A percentile compares a stretch with the other conserved stretches of the same genome.
Evolutionary conservation across 768 basidiomycete genomes (phyloP).

Genomic region (Pilatotrama ljubarskyi): DNA sequence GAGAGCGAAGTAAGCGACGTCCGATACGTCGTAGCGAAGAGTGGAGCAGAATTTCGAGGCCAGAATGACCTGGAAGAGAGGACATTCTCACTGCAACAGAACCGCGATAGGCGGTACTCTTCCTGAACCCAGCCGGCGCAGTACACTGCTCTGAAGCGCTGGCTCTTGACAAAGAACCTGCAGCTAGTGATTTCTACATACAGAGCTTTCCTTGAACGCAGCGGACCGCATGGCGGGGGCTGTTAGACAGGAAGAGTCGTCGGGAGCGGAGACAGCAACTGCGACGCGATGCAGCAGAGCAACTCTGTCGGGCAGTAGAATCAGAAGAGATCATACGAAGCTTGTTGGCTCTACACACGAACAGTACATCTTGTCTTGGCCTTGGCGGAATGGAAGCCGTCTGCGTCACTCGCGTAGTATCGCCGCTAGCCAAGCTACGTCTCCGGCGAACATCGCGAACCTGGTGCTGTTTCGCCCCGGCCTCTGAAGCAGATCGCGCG

Average conservation of each 20-base stretch:
- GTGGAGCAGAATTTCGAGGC: not conserved
- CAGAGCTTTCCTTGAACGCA: too few species aligned
- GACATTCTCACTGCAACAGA: not conserved
- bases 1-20: not conserved
- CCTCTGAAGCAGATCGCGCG: not conserved
- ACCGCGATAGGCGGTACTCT: not conserved
- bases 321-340: not conserved
- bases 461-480: too few species aligned
- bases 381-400: constrained; percentile 17
- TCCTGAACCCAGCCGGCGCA: not conserved
- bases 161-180: not conserved
- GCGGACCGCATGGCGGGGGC: not conserved
- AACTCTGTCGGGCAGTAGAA: not conserved
- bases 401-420: constrained; percentile 1
- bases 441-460: not conserved
- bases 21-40: not conserved
- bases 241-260: not conserved
- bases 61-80: not conserved
- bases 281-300: not conserved
- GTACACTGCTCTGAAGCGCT: not conserved
- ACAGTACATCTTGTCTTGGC: not conserved
- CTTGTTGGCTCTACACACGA: constrained; percentile 1
- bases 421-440: not conserved
- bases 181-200: not conserved
- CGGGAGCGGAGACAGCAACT: not conserved